Conservation (phyloP, 208 protist species). For the Trypanosoma caninum region DNA sequence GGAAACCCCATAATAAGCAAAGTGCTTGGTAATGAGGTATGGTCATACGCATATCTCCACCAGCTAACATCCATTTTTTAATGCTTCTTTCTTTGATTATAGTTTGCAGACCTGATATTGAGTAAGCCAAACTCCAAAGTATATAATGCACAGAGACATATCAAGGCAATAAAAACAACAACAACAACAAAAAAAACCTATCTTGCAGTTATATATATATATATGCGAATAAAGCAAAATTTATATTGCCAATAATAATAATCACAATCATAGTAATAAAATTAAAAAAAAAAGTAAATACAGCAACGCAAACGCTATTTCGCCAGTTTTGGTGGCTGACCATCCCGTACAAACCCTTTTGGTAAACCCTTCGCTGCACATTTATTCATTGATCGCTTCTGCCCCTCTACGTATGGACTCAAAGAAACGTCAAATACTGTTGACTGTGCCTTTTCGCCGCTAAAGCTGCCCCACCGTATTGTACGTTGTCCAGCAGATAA, state of each 20-base stretch:
- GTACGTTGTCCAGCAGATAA: not conserved
- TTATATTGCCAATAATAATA: too few relatives aligned
- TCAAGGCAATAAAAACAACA: not conserved
- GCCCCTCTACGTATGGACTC: conserved; percentile 16
- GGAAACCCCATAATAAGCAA: conserved; percentile 4
- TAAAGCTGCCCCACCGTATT: conserved; percentile 20
- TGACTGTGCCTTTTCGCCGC: conserved; percentile 1
- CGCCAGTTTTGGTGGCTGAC: conserved; percentile 3
- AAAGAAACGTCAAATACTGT: conserved; percentile 16
- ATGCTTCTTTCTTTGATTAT: too few relatives aligned
- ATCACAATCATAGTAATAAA: not conserved
- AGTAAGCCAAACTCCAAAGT: too few relatives aligned
- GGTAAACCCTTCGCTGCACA: conserved; percentile 22
- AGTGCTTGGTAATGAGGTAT: not conserved
- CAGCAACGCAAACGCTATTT: conserved; percentile 9
- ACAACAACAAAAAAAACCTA: not conserved
- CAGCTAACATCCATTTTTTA: not conserved
- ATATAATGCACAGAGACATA: too few relatives aligned
- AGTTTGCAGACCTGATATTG: too few relatives aligned
- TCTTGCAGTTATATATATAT: not conserved
- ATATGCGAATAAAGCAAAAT: too few relatives aligned
- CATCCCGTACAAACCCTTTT: conserved; percentile 15
- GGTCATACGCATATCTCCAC: not conserved
- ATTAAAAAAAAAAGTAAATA: not conserved
- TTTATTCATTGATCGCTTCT: conserved; percentile 20